Evolutionary conservation across 495 filamentous ascomycete genomes (phyloP).

Genomic region (Lasiosphaeria miniovina): DNA sequence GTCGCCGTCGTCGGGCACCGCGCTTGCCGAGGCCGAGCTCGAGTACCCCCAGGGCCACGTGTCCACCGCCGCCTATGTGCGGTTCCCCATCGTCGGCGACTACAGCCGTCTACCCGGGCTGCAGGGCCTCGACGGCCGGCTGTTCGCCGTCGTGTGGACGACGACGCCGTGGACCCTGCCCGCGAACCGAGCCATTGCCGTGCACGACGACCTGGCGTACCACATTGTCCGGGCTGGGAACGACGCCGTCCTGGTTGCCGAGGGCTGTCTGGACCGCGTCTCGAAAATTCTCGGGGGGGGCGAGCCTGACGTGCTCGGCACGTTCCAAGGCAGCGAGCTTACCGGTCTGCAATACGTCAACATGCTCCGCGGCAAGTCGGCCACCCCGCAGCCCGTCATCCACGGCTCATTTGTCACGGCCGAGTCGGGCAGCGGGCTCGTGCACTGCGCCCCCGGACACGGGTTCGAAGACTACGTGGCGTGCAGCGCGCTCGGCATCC

Average conservation of each 20-base stretch:
- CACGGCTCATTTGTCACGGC: constrained; percentile 82
- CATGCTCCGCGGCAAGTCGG: constrained; percentile 52
- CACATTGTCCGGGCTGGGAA: constrained; percentile 57
- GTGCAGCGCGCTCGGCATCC: constrained; percentile 63
- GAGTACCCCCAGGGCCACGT: constrained; percentile 87
- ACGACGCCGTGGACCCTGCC: constrained; percentile 98
- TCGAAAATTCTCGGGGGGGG: constrained; percentile 22
- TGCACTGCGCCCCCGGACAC: constrained; percentile 91
- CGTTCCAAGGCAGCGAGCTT: constrained; percentile 64
- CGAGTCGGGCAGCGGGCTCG: constrained; percentile 84
- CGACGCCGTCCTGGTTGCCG: constrained; percentile 56
- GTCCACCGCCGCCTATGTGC: constrained; percentile 77
- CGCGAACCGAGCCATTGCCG: constrained; percentile 84
- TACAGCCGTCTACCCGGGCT: constrained; percentile 38
- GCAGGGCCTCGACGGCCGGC: constrained; percentile 27
- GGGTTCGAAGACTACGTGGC: constrained; percentile 95
- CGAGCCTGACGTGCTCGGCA: constrained; percentile 48
- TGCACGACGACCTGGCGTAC: constrained; percentile 72
- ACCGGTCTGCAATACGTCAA: constrained; percentile 63
- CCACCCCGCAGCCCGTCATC: constrained; percentile 64
- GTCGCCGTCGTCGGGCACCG: constrained; percentile 87
- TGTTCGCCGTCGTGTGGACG: constrained; percentile 89
- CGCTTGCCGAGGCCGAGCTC: constrained; percentile 91
- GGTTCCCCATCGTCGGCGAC: constrained; percentile 65
- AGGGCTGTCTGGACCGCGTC: constrained; percentile 57